Base-by-base conservation (phyloP, 2,329 filamentous ascomycete species). In the Seiridium unicorne region DNA sequence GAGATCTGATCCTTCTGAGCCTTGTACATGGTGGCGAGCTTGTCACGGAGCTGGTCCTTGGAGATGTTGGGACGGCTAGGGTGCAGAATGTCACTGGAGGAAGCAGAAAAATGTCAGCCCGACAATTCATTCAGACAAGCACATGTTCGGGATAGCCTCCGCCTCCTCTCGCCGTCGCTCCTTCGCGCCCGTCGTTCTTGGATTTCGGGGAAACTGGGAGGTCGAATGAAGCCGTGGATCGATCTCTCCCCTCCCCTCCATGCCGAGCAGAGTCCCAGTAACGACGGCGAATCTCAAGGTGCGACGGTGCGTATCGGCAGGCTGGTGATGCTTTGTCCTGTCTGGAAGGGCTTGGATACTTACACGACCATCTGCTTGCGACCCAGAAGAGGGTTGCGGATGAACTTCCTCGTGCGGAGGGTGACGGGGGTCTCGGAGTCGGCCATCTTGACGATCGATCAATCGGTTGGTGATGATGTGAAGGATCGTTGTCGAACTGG, bases 351-450 rank as follows among this genome's bases (percentile, higher is more conserved):
- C 18, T 26, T 26, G 18, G 18, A 26, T 26, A 89, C 91, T 88
- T 92, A 97, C 94, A 97, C 91, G 84, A 97, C 94, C 92, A 98
- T 97, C 90, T 98, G 94, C 89, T 96, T 97, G 81, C 94, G 91
- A 80, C 90, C 92, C 79, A 99, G 90, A 78, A 99, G 92, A 81
- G 95, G 92, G 89, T 99, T 99, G 86, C 93, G 92, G 85, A 98
- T 96, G 91, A 99, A 99, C 88, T 98, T 98, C 91, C 95, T 94
- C 83, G 95, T 99, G 18, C 57, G 57, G 35, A 59, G 40, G 38
- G 57, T 59, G 49, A 53, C 49, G 49, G 89, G 83, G 74, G 82
- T 81, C 79, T 92, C 89, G 77, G 82, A 81, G 83, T 93, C 91
- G 83, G 93, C 91, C 94, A 97, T 97, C 81, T 82, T 96, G 84